Base-by-base conservation (phyloP, 2,329 filamentous ascomycete genomes). In the Diaporthe sp. region DNA sequence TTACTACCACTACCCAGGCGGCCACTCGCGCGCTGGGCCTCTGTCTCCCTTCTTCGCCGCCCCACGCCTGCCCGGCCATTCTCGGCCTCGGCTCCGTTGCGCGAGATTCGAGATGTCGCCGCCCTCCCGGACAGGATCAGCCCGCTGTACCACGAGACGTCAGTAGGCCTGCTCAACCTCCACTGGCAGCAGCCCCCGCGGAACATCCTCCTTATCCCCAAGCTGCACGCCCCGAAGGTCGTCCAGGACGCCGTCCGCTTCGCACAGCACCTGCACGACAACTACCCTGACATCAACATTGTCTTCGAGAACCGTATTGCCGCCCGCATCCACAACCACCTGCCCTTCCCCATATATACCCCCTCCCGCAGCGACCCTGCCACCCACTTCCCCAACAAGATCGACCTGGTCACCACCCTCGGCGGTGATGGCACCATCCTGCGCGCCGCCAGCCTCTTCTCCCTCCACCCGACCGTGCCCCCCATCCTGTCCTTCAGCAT, bases 401-500 rank as follows among this genome's bases (percentile, higher is more conserved):
- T 97, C 76, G 97, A 99, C 81, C 88, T 98, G 75, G 93, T 96
- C 31, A 92, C 95, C 58, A 98, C 97, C 0, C 91, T 99, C 68
- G 97, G 97, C 72, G 97, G 97, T 57, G 97, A 99, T 83, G 95
- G 95, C 76, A 98, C 95, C 3, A 96, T 98, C 72, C 85, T 98
- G 63, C 94, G 94, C 76, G 95, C 95, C 0, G 94, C 95, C 2
- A 96, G 94, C 72, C 89, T 98, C 7, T 98, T 97, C 85, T 95
- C 95, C 76, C 93, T 94, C 51, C 92, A 94, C 60, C 88, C 90
- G 2, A 92, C 92, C 58, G 96, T 99, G 0, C 97, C 97, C 0
- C 97, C 97, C 0, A 94, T 99, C 47, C 87, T 99, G 10, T 95
- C 95, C 1, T 99, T 99, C 82, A 98, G 95, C 82, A 98, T 99